These are phyloP conservation scores for Aphanomyces stellatus DNA, from an alignment of 352 stramenopile species.

Conservation along the genomic window DNA sequence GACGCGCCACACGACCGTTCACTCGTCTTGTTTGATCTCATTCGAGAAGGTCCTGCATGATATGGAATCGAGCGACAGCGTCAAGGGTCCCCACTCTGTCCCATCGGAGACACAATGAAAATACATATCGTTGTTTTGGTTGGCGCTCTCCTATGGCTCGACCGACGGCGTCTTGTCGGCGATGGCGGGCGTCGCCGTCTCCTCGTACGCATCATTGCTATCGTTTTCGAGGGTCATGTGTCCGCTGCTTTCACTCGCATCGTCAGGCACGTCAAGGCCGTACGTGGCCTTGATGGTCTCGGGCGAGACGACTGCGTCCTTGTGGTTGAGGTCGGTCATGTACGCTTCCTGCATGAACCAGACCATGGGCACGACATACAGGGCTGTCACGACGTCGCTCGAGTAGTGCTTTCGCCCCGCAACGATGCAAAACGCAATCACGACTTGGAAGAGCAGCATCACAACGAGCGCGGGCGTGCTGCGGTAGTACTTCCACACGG, in stretches of 20 bases:
- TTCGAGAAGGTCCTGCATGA: no score
- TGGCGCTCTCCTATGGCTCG: no score
- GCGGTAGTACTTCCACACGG: constrained; percentile 79
- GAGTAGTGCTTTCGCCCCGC: constrained; percentile 86
- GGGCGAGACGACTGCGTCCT: constrained; percentile 46
- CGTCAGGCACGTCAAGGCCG: neutral
- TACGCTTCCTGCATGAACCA: constrained; percentile 76
- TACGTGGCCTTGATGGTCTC: constrained; percentile 33
- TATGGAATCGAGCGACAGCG: no score
- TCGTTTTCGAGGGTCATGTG: neutral
- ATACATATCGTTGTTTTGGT: no score
- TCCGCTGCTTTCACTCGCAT: neutral
- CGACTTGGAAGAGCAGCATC: constrained; percentile 67
- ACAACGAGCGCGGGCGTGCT: constrained; percentile 60
- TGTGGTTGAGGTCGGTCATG: constrained; percentile 72
- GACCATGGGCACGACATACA: constrained; percentile 83
- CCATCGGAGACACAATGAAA: no score
- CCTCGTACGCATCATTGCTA: no score
- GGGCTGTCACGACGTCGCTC: constrained; percentile 77
- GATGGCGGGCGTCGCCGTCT: no score
- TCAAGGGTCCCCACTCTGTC: no score
- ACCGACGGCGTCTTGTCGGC: no score
- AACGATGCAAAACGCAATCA: constrained; percentile 83
- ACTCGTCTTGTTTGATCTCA: no score
- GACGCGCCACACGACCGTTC: no score